phyloP scores from a whole-genome alignment of 768 basidiomycete genomes.

The Calocybe indica region DNA sequence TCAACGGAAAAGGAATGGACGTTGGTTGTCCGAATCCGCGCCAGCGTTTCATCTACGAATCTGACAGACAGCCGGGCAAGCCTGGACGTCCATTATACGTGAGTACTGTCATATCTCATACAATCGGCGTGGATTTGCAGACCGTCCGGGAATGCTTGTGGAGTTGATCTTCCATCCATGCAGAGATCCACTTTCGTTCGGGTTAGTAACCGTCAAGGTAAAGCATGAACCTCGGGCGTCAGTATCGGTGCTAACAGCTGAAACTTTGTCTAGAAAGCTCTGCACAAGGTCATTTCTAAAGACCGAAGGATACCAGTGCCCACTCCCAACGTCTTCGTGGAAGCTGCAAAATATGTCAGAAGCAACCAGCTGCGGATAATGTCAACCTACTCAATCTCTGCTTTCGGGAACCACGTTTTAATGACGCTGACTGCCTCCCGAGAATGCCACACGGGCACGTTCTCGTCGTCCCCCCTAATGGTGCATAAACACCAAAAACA shows the following conservation, averaged over 20 bases:
- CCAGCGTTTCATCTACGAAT: slow-evolving; percentile 7
- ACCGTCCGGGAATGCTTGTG: slow-evolving; percentile 67
- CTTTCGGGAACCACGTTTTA: slow-evolving; percentile 47
- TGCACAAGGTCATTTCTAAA: slow-evolving; percentile 51
- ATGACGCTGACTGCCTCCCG: slow-evolving; percentile 59
- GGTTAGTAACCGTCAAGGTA: slow-evolving; percentile 68
- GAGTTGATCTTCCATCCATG: slow-evolving; percentile 64
- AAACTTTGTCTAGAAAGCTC: slow-evolving; percentile 42
- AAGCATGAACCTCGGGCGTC: slow-evolving; percentile 29
- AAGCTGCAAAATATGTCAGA: slow-evolving; percentile 21
- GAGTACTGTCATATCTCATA: not conserved
- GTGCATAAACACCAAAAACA: not conserved
- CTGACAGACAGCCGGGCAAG: slow-evolving; percentile 31
- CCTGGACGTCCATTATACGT: slow-evolving; percentile 14
- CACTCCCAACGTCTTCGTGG: slow-evolving; percentile 53
- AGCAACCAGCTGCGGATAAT: too few species aligned
- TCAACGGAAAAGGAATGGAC: slow-evolving; percentile 24
- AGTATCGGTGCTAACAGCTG: slow-evolving; percentile 8
- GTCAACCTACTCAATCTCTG: slow-evolving; percentile 29
- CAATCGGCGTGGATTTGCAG: not conserved
- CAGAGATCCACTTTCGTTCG: slow-evolving; percentile 63
- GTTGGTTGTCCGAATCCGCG: slow-evolving; percentile 21
- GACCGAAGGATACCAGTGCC: slow-evolving; percentile 68
- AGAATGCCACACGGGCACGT: slow-evolving; percentile 85
- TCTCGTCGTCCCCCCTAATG: slow-evolving; percentile 69